A percentile compares a stretch with the other conserved stretches of the same genome.
Conservation (phyloP, 2,329 filamentous ascomycete species). For the Onygenales sp. region DNA sequence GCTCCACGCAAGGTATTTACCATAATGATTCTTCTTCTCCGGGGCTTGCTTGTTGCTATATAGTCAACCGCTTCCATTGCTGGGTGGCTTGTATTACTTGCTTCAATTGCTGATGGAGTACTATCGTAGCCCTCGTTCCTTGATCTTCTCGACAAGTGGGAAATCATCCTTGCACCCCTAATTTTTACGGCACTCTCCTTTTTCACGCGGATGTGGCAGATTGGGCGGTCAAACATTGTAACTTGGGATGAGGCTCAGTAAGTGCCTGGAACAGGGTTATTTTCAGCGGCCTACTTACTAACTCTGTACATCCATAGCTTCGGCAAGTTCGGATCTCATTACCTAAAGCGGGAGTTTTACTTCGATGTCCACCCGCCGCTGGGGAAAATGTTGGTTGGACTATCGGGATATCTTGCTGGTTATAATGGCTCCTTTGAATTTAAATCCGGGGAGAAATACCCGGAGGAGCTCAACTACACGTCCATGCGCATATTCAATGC, state of each 20-base stretch:
- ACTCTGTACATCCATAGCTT: constrained; percentile 24
- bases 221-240: constrained; percentile 60
- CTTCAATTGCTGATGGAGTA: not conserved
- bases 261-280: constrained; percentile 17
- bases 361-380: constrained; percentile 95
- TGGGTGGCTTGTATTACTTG: not conserved
- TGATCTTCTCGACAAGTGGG: constrained; percentile 45
- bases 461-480: constrained; percentile 86
- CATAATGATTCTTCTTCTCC: not conserved
- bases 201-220: constrained; percentile 60
- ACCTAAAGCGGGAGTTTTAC: constrained; percentile 98
- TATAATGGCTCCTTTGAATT: constrained; percentile 99
- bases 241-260: constrained; percentile 72
- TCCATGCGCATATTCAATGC: constrained; percentile 99
- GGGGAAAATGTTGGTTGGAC: constrained; percentile 95
- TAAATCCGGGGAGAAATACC: constrained; percentile 95
- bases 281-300: not conserved
- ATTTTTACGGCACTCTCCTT: constrained; percentile 54
- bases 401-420: constrained; percentile 90
- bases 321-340: constrained; percentile 92
- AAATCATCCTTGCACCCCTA: constrained; percentile 54
- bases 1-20: not conserved
- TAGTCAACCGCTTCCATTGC: too few species aligned
- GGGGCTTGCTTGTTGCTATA: not conserved
- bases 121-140: constrained; percentile 18